A percentile compares a stretch with the other conserved stretches of the same genome.
Evolutionary conservation across 306 rosid genomes (phyloP).

Genomic region (Prunus dulcis): DNA sequence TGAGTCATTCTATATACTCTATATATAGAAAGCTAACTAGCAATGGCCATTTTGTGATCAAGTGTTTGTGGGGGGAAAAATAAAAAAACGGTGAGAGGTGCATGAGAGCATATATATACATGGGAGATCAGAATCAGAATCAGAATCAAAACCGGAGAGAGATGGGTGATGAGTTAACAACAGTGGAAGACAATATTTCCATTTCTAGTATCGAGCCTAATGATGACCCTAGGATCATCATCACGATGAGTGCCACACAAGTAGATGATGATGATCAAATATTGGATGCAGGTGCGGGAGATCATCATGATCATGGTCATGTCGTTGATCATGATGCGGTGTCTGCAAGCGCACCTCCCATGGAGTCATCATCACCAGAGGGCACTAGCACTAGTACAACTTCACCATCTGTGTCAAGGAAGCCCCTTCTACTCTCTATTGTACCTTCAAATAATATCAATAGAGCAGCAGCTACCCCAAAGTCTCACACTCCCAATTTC

Average conservation of each 20-base stretch:
- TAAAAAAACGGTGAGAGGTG: too few relatives aligned
- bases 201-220: too few relatives aligned
- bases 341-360: constrained; percentile 7
- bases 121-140: not conserved
- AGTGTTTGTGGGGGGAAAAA: too few relatives aligned
- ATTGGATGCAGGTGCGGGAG: not conserved
- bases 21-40: too few relatives aligned
- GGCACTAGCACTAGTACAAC: not conserved
- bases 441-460: not conserved
- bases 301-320: not conserved
- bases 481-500: constrained; percentile 21
- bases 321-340: not conserved
- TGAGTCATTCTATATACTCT: not conserved
- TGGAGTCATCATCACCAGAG: constrained; percentile 5
- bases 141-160: not conserved
- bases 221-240: not conserved
- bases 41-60: too few relatives aligned
- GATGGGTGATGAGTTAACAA: not conserved
- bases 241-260: not conserved
- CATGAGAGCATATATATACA: not conserved
- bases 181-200: not conserved
- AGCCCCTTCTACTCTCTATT: constrained; percentile 19
- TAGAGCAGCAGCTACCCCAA: not conserved
- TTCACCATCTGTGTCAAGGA: constrained; percentile 25
- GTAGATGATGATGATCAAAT: not conserved